Evolutionary conservation across 2,329 filamentous ascomycete genomes (phyloP).

Genomic region (Sordariomycetes sp.): DNA sequence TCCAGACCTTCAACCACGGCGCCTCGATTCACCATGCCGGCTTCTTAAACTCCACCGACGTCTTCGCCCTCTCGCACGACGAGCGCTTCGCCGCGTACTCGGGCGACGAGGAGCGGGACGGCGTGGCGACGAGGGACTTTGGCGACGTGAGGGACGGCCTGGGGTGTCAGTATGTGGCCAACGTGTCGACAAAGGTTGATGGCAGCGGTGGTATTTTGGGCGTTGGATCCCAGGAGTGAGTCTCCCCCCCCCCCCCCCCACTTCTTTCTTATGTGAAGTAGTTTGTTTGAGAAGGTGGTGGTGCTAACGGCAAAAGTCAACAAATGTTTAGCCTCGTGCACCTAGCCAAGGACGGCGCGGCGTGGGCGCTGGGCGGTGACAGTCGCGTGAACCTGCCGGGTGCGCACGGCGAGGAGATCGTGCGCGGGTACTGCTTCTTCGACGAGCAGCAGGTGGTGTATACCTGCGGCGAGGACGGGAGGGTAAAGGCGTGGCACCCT

Average conservation of each 20-base stretch:
- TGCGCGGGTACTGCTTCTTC: constrained; percentile 50
- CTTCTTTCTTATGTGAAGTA: neutral
- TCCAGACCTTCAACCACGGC: constrained; percentile 67
- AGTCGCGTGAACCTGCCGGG: constrained; percentile 46
- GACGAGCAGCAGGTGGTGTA: constrained; percentile 46
- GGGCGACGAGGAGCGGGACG: constrained; percentile 48
- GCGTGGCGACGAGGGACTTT: constrained; percentile 41
- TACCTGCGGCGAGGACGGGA: constrained; percentile 45
- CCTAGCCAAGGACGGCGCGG: constrained; percentile 30
- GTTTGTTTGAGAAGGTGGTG: no score
- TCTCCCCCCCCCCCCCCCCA: constrained; percentile 12
- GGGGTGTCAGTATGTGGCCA: constrained; percentile 61
- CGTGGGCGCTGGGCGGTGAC: constrained; percentile 41
- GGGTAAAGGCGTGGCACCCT: constrained; percentile 40
- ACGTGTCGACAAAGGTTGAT: constrained; percentile 47
- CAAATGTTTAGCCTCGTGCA: constrained; percentile 48
- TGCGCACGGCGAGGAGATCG: constrained; percentile 50
- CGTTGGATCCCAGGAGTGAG: constrained; percentile 54
- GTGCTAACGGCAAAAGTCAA: constrained; percentile 20
- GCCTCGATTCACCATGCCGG: constrained; percentile 63
- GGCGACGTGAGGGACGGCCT: constrained; percentile 57
- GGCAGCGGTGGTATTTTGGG: constrained; percentile 47
- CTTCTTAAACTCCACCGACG: constrained; percentile 50
- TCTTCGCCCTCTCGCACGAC: constrained; percentile 65
- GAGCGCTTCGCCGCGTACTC: constrained; percentile 66